Evolutionary conservation across 805 yeast genomes (phyloP).

Genomic region (Ogataea ganodermae): DNA sequence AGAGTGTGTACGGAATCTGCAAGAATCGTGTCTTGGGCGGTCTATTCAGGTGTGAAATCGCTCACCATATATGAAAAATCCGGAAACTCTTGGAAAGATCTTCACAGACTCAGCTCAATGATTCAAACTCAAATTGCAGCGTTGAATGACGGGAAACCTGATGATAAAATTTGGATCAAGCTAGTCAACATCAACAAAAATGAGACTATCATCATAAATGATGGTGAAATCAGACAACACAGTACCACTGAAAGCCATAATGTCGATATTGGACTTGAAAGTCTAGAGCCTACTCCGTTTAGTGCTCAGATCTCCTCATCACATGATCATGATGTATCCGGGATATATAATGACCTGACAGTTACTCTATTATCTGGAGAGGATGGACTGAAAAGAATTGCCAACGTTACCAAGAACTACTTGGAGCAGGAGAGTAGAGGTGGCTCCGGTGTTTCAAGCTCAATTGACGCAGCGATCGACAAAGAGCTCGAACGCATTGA

Average conservation of each 20-base stretch:
- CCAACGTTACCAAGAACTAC: conserved; percentile 7
- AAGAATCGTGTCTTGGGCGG: conserved; percentile 34
- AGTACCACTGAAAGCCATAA: not conserved
- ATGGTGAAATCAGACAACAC: conserved; percentile 9
- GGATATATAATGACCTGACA: conserved; percentile 14
- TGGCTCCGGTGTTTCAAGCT: not conserved
- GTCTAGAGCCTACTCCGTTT: conserved; percentile 19
- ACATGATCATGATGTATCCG: conserved; percentile 10
- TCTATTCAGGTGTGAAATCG: conserved; percentile 25
- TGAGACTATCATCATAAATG: conserved; percentile 19
- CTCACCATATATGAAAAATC: conserved; percentile 32
- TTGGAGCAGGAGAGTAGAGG: not conserved
- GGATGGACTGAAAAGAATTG: conserved; percentile 11
- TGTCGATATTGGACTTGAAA: conserved; percentile 6
- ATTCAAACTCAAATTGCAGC: conserved; percentile 28
- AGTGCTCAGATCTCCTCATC: conserved; percentile 17
- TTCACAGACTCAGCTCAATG: conserved; percentile 27
- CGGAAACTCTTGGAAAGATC: conserved; percentile 34
- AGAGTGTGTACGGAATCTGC: conserved; percentile 41
- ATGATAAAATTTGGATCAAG: conserved; percentile 24
- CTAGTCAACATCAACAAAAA: conserved; percentile 23
- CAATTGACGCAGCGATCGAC: conserved; percentile 15
- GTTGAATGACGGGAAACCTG: conserved; percentile 20
- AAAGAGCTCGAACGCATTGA: conserved; percentile 15
- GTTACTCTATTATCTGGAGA: conserved; percentile 14